Evolutionary conservation across 352 stramenopile species (phyloP), one percentile per base, ranked within the genome.

Genomic region (Lagenidium giganteum): DNA sequence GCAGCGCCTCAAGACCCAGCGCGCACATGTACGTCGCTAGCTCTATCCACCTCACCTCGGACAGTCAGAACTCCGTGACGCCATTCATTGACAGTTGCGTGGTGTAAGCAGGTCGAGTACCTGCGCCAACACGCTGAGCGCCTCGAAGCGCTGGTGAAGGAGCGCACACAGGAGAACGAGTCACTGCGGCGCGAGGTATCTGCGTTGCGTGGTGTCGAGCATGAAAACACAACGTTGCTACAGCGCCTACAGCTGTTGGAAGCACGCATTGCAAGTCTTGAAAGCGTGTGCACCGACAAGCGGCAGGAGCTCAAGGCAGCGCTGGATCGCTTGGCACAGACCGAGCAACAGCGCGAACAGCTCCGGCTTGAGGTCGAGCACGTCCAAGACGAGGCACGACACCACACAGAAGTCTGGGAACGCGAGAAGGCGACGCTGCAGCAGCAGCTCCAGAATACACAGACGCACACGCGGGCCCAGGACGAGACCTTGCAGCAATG

Each of bases 241-340:
- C 66, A 81, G 39, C 78, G 60, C 28, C 62, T 81, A 22, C 75
- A 79, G 33, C 35, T 81, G 22, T 43, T 87, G 5, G 66, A 87
- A 51, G 57, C 77, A 42, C 57, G 70, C 7, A 47, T 70, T 28
- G 63, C 42, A 24, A 57, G 40, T 6, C 54, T 87, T 7, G 73
- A 86, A 28, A 47, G 57, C 16, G 42, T 43, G 2, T 76, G 56
- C 18, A 54, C 48, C 17, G 50, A 42, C 12, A 71, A 67, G 44
- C 59, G 47, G 6, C 20, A 52, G 8, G 60, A 70, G 21, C 29
- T 74, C 8, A 47, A 51, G 28, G 40, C 33, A 14, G 36, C 37
- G 13, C 42, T 33, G 24, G 52, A 67, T 8, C 54, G 56, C 18
- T 14, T 62, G 11, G 40, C 46, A 2, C 27, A 16, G 1, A 50